A percentile compares a stretch with the other conserved stretches of the same genome.
Conservation (phyloP, 345 rosid species). For the Bretschneidera sinensis region DNA sequence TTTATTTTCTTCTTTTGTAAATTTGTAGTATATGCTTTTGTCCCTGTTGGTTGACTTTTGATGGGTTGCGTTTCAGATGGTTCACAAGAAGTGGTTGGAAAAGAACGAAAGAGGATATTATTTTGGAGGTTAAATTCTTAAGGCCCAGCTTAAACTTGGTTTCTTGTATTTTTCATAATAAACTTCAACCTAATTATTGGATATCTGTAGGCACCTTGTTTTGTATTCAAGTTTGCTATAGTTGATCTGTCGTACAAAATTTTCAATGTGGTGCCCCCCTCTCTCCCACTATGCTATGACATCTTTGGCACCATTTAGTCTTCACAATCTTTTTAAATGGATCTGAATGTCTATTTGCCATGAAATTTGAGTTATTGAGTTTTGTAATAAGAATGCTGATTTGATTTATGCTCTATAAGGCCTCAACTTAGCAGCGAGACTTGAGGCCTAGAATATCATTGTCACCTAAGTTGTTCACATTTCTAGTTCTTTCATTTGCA, state of each 20-base stretch:
- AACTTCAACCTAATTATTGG: neutral
- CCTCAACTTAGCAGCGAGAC: neutral
- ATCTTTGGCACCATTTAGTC: neutral
- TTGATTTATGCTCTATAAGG: neutral
- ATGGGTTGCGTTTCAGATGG: conserved; percentile 47
- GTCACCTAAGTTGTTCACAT: neutral
- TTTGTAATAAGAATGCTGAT: neutral
- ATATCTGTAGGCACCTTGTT: neutral
- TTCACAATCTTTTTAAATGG: conserved; percentile 7
- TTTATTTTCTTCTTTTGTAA: too few species aligned
- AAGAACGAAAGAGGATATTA: conserved; percentile 82
- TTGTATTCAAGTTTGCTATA: too few species aligned
- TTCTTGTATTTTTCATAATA: neutral
- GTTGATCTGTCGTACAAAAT: neutral
- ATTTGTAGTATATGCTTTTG: too few species aligned
- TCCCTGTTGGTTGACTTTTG: neutral
- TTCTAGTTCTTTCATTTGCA: conserved; percentile 26
- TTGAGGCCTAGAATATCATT: neutral
- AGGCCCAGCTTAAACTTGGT: neutral
- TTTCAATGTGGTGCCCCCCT: neutral
- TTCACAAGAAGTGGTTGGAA: conserved; percentile 84
- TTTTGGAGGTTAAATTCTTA: conserved; percentile 51
- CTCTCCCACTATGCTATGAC: neutral
- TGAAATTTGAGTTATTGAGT: neutral
- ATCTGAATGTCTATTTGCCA: neutral